These are phyloP conservation scores for Kazachstania taianensis DNA, from an alignment of 805 yeast species.

Conservation along the genomic window DNA sequence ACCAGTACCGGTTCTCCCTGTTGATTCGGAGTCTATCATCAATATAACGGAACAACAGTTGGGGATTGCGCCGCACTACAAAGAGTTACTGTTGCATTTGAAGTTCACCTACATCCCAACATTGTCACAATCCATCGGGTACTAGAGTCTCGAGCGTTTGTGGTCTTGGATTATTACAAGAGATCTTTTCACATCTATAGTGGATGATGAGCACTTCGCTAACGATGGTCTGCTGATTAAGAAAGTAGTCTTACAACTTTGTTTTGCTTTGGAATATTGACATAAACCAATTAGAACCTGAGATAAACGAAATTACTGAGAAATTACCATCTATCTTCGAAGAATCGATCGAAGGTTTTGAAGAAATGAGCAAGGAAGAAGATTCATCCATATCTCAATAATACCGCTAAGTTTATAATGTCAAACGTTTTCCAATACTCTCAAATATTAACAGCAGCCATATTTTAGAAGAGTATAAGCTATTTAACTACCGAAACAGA, in stretches of 20 bases:
- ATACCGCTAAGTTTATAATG: too few relatives aligned
- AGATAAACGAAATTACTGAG: too few relatives aligned
- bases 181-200: slow-evolving; percentile 78
- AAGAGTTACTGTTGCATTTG: slow-evolving; percentile 66
- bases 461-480: too few relatives aligned
- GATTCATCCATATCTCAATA: too few relatives aligned
- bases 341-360: too few relatives aligned
- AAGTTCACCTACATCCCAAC: slow-evolving; percentile 68
- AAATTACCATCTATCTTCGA: too few relatives aligned
- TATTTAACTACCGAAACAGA: too few relatives aligned
- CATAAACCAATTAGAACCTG: too few relatives aligned
- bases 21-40: slow-evolving; percentile 21
- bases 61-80: slow-evolving; percentile 31
- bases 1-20: slow-evolving; percentile 18
- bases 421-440: too few relatives aligned
- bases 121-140: slow-evolving; percentile 68
- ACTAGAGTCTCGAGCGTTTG: slow-evolving; percentile 49
- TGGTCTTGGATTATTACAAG: slow-evolving; percentile 82
- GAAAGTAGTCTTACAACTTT: slow-evolving; percentile 60
- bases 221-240: slow-evolving; percentile 42
- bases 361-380: too few relatives aligned
- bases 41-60: slow-evolving; percentile 30
- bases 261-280: slow-evolving; percentile 77
- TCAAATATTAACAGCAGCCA: too few relatives aligned
- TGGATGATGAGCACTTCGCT: slow-evolving; percentile 56